Percentiles rank a stretch among this genome's conserved stretches.
These are phyloP conservation scores for Mucor indicus DNA, from an alignment of 371 early-diverging fungal genomes.

Conservation along the genomic window DNA sequence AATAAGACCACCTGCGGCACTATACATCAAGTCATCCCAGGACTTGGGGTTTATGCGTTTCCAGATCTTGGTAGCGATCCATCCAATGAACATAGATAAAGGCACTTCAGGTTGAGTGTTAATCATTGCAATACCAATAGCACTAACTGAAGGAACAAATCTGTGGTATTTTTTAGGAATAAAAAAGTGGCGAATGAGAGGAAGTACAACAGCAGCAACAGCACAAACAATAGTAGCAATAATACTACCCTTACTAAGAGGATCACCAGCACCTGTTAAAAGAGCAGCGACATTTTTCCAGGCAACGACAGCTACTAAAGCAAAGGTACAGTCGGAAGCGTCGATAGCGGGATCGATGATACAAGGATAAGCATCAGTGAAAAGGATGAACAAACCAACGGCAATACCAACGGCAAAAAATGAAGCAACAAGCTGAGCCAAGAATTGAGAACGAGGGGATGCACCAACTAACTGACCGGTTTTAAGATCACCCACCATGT, in stretches of 20 bases:
- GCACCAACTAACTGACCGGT: conserved; percentile 60
- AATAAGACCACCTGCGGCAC: conserved; percentile 66
- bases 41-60: conserved; percentile 24
- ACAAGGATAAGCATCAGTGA: conserved; percentile 63
- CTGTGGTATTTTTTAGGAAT: conserved; percentile 52
- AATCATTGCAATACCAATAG: conserved; percentile 71
- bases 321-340: conserved; percentile 47
- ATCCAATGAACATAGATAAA: conserved; percentile 64
- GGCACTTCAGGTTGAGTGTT: conserved; percentile 57
- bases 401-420: conserved; percentile 56
- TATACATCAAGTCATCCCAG: conserved; percentile 55
- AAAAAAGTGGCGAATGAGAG: conserved; percentile 49
- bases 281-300: conserved; percentile 62
- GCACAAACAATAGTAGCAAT: conserved; percentile 51
- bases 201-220: conserved; percentile 43
- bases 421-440: conserved; percentile 60
- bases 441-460: conserved; percentile 63
- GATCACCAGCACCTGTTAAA: conserved; percentile 48
- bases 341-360: conserved; percentile 23
- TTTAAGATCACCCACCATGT: conserved; percentile 69
- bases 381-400: conserved; percentile 58
- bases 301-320: conserved; percentile 56
- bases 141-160: conserved; percentile 60
- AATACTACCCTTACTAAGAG: conserved; percentile 40
- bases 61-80: conserved; percentile 56